Evolutionary conservation across 495 filamentous ascomycete genomes (phyloP).

Genomic region (Letharia lupina): DNA sequence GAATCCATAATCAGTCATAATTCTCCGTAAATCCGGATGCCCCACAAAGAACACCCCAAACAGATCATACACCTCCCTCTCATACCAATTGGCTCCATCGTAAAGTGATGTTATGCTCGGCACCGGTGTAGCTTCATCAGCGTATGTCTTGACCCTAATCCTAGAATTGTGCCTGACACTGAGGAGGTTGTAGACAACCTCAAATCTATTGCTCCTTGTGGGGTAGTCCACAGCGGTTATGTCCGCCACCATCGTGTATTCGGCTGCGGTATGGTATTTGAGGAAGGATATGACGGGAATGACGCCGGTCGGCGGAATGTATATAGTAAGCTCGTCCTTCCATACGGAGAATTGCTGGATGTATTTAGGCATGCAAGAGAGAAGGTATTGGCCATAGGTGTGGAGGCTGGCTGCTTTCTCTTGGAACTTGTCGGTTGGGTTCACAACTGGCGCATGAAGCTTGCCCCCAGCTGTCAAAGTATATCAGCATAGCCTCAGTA

Average conservation of each 20-base stretch:
- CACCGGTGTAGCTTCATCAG: slow-evolving; percentile 91
- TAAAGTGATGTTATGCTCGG: slow-evolving; percentile 78
- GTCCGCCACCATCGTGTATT: slow-evolving; percentile 87
- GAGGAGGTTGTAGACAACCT: slow-evolving; percentile 96
- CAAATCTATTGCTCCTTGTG: slow-evolving; percentile 86
- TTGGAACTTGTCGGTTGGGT: slow-evolving; percentile 86
- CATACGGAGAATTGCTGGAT: slow-evolving; percentile 98
- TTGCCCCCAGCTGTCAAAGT: slow-evolving; percentile 44
- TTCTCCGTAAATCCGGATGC: slow-evolving; percentile 92
- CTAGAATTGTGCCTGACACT: slow-evolving; percentile 92
- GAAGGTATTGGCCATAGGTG: slow-evolving; percentile 90
- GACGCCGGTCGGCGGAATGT: slow-evolving; percentile 78
- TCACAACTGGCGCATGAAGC: slow-evolving; percentile 72
- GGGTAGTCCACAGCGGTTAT: slow-evolving; percentile 96
- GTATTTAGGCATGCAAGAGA: slow-evolving; percentile 94
- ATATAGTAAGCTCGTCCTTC: slow-evolving; percentile 97
- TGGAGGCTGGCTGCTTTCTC: slow-evolving; percentile 77
- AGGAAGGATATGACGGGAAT: slow-evolving; percentile 90
- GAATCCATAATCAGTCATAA: slow-evolving; percentile 99
- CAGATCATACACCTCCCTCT: slow-evolving; percentile 94
- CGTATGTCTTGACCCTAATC: slow-evolving; percentile 97
- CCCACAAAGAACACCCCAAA: slow-evolving; percentile 95
- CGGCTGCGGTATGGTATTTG: slow-evolving; percentile 94
- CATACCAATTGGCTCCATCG: slow-evolving; percentile 98
- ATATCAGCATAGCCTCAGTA: slow-evolving; percentile 16